phyloP scores from a whole-genome alignment of 331 rosid genomes.

The Malus hybrid region DNA sequence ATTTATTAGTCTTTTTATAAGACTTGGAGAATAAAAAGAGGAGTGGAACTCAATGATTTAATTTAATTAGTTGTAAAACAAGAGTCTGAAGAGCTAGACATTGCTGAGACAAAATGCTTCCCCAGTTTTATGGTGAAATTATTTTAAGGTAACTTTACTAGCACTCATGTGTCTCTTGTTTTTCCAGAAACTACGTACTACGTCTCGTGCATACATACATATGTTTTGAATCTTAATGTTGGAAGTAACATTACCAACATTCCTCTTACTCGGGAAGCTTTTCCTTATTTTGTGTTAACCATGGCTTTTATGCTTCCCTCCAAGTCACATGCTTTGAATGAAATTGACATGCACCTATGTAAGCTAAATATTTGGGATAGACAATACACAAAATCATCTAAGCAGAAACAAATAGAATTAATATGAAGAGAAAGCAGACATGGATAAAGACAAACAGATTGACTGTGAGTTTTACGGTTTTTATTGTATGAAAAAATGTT shows the following conservation, averaged over 20 bases:
- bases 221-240: neutral
- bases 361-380: no score
- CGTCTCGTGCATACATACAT: neutral
- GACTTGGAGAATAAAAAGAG: neutral
- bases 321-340: no score
- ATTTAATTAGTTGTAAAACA: neutral
- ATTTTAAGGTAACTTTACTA: neutral
- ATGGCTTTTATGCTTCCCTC: no score
- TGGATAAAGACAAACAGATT: no score
- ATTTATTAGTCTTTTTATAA: neutral
- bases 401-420: no score
- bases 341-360: no score
- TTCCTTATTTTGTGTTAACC: neutral
- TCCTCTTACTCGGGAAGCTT: neutral
- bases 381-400: no score
- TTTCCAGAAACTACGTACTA: neutral
- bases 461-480: no score
- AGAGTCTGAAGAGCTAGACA: neutral
- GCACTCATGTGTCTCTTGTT: neutral
- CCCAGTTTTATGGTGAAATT: neutral
- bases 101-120: neutral
- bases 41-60: neutral
- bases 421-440: no score
- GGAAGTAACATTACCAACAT: neutral
- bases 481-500: no score